These are phyloP conservation scores for Globisporangium megalacanthum DNA, from an alignment of 352 stramenopile species.

Conservation along the genomic window DNA sequence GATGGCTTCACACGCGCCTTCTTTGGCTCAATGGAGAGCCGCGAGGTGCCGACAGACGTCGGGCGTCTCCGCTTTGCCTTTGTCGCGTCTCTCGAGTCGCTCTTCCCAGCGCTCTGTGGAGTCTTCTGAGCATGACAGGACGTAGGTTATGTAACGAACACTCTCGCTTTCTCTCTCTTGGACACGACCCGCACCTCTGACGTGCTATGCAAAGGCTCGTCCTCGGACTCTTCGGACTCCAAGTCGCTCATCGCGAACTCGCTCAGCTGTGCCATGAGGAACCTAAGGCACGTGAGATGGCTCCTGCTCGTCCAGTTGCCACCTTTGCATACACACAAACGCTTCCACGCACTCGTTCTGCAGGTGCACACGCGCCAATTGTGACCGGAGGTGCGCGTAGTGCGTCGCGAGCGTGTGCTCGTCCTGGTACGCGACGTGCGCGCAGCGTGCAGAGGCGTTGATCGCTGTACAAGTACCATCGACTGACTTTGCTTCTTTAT, in stretches of 20 bases:
- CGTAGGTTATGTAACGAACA: too few species aligned
- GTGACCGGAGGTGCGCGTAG: background rate
- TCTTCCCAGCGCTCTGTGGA: background rate
- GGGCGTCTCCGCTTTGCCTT: background rate
- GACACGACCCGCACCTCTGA: background rate
- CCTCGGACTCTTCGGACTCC: conserved; percentile 2
- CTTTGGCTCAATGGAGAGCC: background rate
- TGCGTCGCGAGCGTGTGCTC: background rate
- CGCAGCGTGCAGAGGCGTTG: background rate
- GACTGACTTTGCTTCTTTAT: too few species aligned
- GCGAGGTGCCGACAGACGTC: background rate
- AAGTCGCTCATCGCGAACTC: conserved; percentile 2
- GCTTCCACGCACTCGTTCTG: background rate
- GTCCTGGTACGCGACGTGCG: background rate
- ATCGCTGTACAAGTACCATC: too few species aligned
- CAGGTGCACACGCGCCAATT: background rate
- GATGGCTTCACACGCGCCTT: background rate
- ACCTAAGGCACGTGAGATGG: background rate
- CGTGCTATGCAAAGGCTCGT: background rate
- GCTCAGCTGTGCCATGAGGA: background rate
- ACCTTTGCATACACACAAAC: background rate
- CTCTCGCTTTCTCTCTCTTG: too few species aligned
- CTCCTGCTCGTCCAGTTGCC: background rate
- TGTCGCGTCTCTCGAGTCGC: background rate
- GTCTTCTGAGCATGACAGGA: too few species aligned